Evolutionary conservation across 2,329 filamentous ascomycete species (phyloP).

Genomic region (Mycogone perniciosa): DNA sequence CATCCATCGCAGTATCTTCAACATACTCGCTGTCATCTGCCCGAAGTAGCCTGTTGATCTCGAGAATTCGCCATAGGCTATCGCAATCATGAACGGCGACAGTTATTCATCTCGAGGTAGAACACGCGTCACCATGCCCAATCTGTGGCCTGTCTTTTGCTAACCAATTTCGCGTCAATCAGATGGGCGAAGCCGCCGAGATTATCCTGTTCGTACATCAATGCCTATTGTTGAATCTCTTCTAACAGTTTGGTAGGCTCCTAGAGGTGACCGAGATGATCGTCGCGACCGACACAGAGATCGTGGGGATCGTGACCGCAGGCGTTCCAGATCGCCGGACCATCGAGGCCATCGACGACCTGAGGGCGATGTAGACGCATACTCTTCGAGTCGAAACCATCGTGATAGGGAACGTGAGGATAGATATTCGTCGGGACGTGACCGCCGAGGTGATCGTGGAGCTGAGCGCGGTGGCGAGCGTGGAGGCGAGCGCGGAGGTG

Average conservation of each 20-base stretch:
- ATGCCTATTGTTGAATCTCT: background rate
- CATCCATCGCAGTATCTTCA: conserved; percentile 17
- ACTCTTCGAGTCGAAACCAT: conserved; percentile 88
- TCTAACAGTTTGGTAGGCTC: conserved; percentile 22
- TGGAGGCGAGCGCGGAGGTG: conserved; percentile 57
- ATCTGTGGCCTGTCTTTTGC: conserved; percentile 18
- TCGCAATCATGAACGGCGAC: conserved; percentile 71
- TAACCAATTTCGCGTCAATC: conserved; percentile 16
- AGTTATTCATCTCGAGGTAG: conserved; percentile 73
- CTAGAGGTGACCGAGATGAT: conserved; percentile 29
- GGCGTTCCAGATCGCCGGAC: conserved; percentile 83
- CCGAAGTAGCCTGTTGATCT: conserved; percentile 11
- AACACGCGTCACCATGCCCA: conserved; percentile 25
- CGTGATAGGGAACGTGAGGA: conserved; percentile 92
- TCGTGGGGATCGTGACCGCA: conserved; percentile 51
- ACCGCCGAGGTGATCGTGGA: conserved; percentile 51
- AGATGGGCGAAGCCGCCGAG: conserved; percentile 49
- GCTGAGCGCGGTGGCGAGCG: conserved; percentile 49
- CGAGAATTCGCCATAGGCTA: conserved; percentile 12
- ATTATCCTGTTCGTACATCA: conserved; percentile 44
- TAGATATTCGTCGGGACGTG: conserved; percentile 65
- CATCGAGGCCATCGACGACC: conserved; percentile 62
- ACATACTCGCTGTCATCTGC: conserved; percentile 17
- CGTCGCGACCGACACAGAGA: conserved; percentile 35
- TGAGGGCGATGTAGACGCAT: conserved; percentile 75